These are phyloP conservation scores for Apophysomyces ossiformis DNA, from an alignment of 371 early-diverging fungal species.

Conservation along the genomic window DNA sequence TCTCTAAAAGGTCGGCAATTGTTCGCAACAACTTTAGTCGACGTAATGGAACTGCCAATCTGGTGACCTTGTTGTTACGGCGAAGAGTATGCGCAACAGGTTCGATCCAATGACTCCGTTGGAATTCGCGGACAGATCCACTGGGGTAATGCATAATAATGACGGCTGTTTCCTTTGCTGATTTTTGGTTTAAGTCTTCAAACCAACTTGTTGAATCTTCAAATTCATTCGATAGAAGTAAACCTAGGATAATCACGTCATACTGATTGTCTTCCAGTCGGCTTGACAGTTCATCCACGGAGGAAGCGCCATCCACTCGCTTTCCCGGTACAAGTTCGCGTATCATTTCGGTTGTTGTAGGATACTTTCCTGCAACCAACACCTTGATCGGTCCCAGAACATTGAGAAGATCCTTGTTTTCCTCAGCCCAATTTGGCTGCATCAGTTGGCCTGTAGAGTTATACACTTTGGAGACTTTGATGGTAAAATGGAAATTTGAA, in stretches of 20 bases:
- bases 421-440: slow-evolving; percentile 30
- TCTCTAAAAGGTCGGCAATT: slow-evolving; percentile 33
- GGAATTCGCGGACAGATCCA: slow-evolving; percentile 22
- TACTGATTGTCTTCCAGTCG: slow-evolving; percentile 20
- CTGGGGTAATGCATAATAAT: slow-evolving; percentile 50
- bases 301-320: slow-evolving; percentile 30
- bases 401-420: slow-evolving; percentile 16
- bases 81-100: slow-evolving; percentile 21
- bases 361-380: slow-evolving; percentile 35
- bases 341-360: slow-evolving; percentile 39
- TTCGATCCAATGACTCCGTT: slow-evolving; percentile 19
- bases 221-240: slow-evolving; percentile 24
- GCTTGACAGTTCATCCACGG: slow-evolving; percentile 25
- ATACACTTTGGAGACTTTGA: slow-evolving; percentile 42
- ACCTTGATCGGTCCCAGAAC: slow-evolving; percentile 32
- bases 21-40: slow-evolving; percentile 50
- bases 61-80: slow-evolving; percentile 32
- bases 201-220: slow-evolving; percentile 25
- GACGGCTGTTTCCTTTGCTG: slow-evolving; percentile 23
- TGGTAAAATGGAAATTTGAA: slow-evolving; percentile 58
- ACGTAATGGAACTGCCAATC: slow-evolving; percentile 60
- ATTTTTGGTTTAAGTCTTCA: slow-evolving; percentile 22
- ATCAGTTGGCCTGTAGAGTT: slow-evolving; percentile 26
- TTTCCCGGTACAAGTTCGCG: slow-evolving; percentile 32
- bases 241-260: slow-evolving; percentile 43